These are phyloP conservation scores for Chamaecrista fasciculata DNA, from an alignment of 306 rosid genomes.

Conservation along the genomic window DNA sequence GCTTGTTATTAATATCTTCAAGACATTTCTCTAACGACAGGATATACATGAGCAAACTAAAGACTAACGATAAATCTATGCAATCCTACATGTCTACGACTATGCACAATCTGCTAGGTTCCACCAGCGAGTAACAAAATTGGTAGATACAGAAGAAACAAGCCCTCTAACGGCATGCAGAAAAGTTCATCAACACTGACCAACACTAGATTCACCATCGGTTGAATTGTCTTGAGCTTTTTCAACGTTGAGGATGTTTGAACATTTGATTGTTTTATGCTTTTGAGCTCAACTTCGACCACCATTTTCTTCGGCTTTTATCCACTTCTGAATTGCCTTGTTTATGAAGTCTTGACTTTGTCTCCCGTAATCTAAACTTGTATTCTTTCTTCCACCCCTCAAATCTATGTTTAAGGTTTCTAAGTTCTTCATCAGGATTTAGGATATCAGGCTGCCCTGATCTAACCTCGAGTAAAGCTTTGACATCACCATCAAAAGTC, in stretches of 20 bases:
- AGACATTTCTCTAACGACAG: slow-evolving; percentile 27
- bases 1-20: slow-evolving; percentile 33
- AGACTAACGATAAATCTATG: slow-evolving; percentile 33
- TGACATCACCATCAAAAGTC: slow-evolving; percentile 67
- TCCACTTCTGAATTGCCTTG: slow-evolving; percentile 53
- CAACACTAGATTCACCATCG: slow-evolving; percentile 20
- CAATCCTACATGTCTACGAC: slow-evolving; percentile 45
- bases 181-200: slow-evolving; percentile 19
- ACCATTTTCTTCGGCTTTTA: slow-evolving; percentile 71
- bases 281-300: slow-evolving; percentile 59
- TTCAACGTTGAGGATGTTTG: slow-evolving; percentile 19
- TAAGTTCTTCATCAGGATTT: slow-evolving; percentile 62
- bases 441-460: slow-evolving; percentile 40
- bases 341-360: slow-evolving; percentile 60
- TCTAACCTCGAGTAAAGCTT: slow-evolving; percentile 55
- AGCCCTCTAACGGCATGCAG: slow-evolving; percentile 27
- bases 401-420: slow-evolving; percentile 60
- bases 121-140: slow-evolving; percentile 41
- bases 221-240: slow-evolving; percentile 22
- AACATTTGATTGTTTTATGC: slow-evolving; percentile 29
- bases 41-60: slow-evolving; percentile 48
- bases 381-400: slow-evolving; percentile 95
- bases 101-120: slow-evolving; percentile 54
- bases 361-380: slow-evolving; percentile 63
- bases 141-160: slow-evolving; percentile 42